Evolutionary conservation across 2,329 filamentous ascomycete species (phyloP).

Genomic region (Pseudogymnoascus sp.): DNA sequence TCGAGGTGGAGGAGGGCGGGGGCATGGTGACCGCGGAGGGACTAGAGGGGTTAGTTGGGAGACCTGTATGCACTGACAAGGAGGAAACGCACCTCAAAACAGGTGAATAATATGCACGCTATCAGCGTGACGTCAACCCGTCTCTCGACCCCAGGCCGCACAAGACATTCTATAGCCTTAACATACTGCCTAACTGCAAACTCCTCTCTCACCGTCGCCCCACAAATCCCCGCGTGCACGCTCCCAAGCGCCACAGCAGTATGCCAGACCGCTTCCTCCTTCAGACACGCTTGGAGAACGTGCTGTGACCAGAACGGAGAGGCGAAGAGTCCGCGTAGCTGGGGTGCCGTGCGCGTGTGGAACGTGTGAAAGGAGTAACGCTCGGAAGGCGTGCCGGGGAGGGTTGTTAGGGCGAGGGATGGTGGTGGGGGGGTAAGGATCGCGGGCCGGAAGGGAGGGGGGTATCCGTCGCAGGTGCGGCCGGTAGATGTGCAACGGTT

Average conservation of each 20-base stretch:
- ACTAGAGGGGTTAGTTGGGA: slow-evolving; percentile 16
- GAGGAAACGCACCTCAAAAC: slow-evolving; percentile 35
- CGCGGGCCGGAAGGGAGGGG: not conserved
- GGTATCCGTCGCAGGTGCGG: slow-evolving; percentile 23
- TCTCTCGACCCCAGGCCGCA: not conserved
- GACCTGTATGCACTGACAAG: no score
- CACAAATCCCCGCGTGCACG: slow-evolving; percentile 45
- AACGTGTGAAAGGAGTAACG: slow-evolving; percentile 56
- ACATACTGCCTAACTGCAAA: slow-evolving; percentile 53
- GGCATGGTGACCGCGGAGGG: slow-evolving; percentile 38
- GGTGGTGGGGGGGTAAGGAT: not conserved
- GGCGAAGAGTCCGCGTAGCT: slow-evolving; percentile 59
- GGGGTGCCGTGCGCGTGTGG: slow-evolving; percentile 48
- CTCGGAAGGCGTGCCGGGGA: slow-evolving; percentile 33
- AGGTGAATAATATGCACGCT: slow-evolving; percentile 43
- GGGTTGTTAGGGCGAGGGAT: not conserved
- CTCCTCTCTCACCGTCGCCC: slow-evolving; percentile 35
- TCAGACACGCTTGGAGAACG: slow-evolving; percentile 55
- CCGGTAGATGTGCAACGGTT: slow-evolving; percentile 20
- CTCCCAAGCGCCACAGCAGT: slow-evolving; percentile 60
- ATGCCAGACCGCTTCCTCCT: slow-evolving; percentile 52
- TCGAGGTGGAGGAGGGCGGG: slow-evolving; percentile 35
- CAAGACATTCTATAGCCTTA: slow-evolving; percentile 37
- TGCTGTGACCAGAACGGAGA: slow-evolving; percentile 55
- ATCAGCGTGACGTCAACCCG: slow-evolving; percentile 32